Evolutionary conservation across 108 stramenopile genomes (phyloP).

Genomic region (Stephanodiscus minutulus): DNA sequence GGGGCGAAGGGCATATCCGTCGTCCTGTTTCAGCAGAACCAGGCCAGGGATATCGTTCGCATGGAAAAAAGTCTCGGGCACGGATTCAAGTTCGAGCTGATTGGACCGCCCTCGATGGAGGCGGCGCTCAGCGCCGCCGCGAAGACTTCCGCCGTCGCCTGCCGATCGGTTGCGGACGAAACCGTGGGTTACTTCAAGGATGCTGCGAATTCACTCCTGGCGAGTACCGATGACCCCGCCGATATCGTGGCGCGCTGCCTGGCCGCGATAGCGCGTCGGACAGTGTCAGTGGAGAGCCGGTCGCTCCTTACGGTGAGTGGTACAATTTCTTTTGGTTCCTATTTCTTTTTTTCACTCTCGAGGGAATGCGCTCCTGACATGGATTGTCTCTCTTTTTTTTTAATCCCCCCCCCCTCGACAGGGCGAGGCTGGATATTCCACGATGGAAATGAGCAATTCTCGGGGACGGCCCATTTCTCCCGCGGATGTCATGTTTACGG

Average conservation of each 20-base stretch:
- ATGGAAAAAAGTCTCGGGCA: constrained; percentile 92
- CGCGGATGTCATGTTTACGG: constrained; percentile 88
- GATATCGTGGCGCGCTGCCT: constrained; percentile 86
- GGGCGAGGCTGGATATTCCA: constrained; percentile 79
- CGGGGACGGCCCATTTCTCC: constrained; percentile 64
- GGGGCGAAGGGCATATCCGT: constrained; percentile 96
- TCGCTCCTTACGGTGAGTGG: constrained; percentile 86
- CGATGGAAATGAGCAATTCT: constrained; percentile 79
- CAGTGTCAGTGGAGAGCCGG: constrained; percentile 64
- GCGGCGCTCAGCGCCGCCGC: constrained; percentile 83
- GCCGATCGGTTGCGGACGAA: constrained; percentile 72
- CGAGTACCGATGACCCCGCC: constrained; percentile 48
- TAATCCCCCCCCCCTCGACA: too few species aligned
- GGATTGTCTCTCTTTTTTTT: too few species aligned
- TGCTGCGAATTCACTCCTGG: constrained; percentile 67
- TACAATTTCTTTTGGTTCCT: too few species aligned
- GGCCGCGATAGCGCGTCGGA: constrained; percentile 83
- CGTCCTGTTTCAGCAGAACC: constrained; percentile 84
- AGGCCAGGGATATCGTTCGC: constrained; percentile 87
- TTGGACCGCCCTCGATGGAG: constrained; percentile 83
- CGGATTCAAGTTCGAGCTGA: constrained; percentile 88
- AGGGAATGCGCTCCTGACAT: too few species aligned
- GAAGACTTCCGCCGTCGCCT: constrained; percentile 84
- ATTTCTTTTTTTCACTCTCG: too few species aligned
- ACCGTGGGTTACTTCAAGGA: constrained; percentile 79